Evolutionary conservation across 1,139 yeast genomes (phyloP).

Genomic region (Saccharomyces hybrid): DNA sequence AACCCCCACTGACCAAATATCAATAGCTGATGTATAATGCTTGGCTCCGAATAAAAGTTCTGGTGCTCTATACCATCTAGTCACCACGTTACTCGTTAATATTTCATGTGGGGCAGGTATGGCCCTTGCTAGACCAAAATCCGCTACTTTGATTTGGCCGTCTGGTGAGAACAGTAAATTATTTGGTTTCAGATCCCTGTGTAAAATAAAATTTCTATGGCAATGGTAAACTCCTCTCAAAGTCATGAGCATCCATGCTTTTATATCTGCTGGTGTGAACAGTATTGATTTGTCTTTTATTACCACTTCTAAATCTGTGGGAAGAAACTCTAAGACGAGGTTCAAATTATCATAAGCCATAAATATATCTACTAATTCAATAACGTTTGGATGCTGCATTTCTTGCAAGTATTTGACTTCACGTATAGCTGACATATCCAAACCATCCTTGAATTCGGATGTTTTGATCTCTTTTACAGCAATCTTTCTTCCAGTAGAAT

Average conservation of each 20-base stretch:
- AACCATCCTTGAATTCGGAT: slow-evolving; percentile 88
- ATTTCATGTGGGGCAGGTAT: slow-evolving; percentile 72
- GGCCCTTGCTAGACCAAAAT: slow-evolving; percentile 90
- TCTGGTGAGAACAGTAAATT: slow-evolving; percentile 75
- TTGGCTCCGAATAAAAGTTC: slow-evolving; percentile 83
- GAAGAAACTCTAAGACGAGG: slow-evolving; percentile 81
- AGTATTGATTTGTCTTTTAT: slow-evolving; percentile 72
- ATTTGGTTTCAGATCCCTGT: slow-evolving; percentile 82
- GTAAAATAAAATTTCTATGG: slow-evolving; percentile 82
- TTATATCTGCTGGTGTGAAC: slow-evolving; percentile 81
- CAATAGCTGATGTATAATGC: slow-evolving; percentile 83
- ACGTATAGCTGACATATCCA: slow-evolving; percentile 94
- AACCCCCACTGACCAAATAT: slow-evolving; percentile 90
- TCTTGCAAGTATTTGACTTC: slow-evolving; percentile 93
- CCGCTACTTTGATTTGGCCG: slow-evolving; percentile 87
- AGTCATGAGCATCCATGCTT: slow-evolving; percentile 91
- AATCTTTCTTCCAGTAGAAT: slow-evolving; percentile 46
- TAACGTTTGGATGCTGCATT: slow-evolving; percentile 71
- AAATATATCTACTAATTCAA: slow-evolving; percentile 81
- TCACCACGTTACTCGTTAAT: slow-evolving; percentile 87
- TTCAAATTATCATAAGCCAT: slow-evolving; percentile 65
- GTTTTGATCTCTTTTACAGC: slow-evolving; percentile 96
- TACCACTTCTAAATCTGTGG: slow-evolving; percentile 83
- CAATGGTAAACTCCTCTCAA: slow-evolving; percentile 91
- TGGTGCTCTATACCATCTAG: slow-evolving; percentile 96